Base-by-base conservation (phyloP, 345 rosid genomes). In the Sisymbrium irio region DNA sequence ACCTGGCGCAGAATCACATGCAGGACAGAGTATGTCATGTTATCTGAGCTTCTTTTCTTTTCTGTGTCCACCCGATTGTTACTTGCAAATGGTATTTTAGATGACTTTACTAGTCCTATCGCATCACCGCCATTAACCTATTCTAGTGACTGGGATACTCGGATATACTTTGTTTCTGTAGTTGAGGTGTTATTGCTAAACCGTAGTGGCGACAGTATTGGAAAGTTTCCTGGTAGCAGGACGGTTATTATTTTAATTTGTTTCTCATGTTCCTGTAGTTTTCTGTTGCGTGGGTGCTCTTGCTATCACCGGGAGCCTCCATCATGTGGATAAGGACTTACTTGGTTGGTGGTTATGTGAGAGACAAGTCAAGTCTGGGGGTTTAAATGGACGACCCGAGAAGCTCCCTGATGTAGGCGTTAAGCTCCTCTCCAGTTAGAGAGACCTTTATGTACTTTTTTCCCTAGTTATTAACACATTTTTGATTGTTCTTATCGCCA, bases 261-360 rank as follows among this genome's bases (percentile, higher is more conserved):
- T 50, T 25, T 47, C 30, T 67, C 22, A 7, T 45, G 30, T 77
- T 45, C 18, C 27, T 87, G 83, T 67, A 95, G 98, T 89, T 77
- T 91, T 94, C 79, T 89, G 97, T 56, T 91, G 97, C 37, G 92
- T 94, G 77, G 97, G 85, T 75, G 98, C 98, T 22, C 97, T 95
- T 77, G 99, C 99, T 47, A 74, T 95, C 62, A 83, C 85, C 0
- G 96, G 97, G 69, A 83, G 86, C 44, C 89, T 95, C 49, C 97
- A 88, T 84, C 91, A 80, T 65, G 80, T 95, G 58, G 92, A 95
- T 74, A 90, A 86, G 89, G 99, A 94, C 89, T 86, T 86, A 32
- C 96, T 95, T 7, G 97, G 97, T 1, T 92, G 97, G 97, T 92
- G 97, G 99, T 77, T 95, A 80, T 92, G 97, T 62, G 92, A 92